phyloP scores from a whole-genome alignment of 768 basidiomycete genomes.

The Russula compacta region DNA sequence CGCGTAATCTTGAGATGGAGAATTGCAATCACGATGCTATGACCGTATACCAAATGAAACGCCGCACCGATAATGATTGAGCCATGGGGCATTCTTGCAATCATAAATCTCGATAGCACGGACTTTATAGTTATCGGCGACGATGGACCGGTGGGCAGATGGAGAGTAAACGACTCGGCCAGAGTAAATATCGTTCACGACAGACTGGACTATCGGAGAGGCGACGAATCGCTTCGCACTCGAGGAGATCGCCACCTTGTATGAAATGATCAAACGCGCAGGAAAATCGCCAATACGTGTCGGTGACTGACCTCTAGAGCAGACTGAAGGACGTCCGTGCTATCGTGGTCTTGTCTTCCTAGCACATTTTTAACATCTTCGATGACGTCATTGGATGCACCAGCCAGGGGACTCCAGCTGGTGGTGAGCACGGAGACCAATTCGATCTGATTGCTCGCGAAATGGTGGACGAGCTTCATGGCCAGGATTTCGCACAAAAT shows the following conservation, averaged over 20 bases:
- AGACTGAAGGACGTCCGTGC: constrained; percentile 63
- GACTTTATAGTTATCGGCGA: constrained; percentile 86
- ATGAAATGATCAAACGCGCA: background rate
- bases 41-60: background rate
- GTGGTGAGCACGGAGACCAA: constrained; percentile 73
- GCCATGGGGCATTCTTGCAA: constrained; percentile 52
- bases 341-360: constrained; percentile 45
- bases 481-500: constrained; percentile 83
- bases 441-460: constrained; percentile 66
- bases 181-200: constrained; percentile 79
- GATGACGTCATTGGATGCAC: constrained; percentile 57
- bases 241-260: constrained; percentile 82
- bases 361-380: constrained; percentile 53
- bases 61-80: constrained; percentile 77
- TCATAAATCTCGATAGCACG: constrained; percentile 68
- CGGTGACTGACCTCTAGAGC: constrained; percentile 66
- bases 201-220: constrained; percentile 74
- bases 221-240: constrained; percentile 77
- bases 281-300: background rate
- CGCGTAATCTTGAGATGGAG: constrained; percentile 49
- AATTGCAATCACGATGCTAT: background rate
- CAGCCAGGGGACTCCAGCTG: constrained; percentile 78
- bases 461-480: constrained; percentile 72
- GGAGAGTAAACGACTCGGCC: constrained; percentile 62
- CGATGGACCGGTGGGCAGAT: constrained; percentile 55